Conservation (phyloP, 208 protist genomes). For the Crithidia bombi region DNA sequence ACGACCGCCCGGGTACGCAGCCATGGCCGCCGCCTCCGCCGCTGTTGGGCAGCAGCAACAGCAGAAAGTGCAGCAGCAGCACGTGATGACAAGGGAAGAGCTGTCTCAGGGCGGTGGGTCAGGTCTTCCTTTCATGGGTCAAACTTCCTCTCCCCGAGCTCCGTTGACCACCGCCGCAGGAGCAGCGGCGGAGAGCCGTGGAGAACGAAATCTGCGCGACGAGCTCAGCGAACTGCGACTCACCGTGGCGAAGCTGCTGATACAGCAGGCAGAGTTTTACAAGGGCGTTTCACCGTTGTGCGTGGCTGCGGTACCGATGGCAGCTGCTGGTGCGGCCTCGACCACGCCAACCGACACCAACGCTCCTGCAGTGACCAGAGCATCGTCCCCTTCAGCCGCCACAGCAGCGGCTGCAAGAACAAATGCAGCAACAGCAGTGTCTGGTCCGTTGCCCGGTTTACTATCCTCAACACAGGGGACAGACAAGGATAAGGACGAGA, state of each 20-base stretch:
- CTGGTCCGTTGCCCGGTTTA: conserved; percentile 18
- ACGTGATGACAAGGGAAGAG: not conserved
- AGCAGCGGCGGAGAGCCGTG: not conserved
- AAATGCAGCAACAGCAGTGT: not conserved
- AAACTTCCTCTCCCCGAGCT: not conserved
- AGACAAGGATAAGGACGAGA: not conserved
- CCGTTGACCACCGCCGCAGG: not conserved
- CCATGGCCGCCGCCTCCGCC: conserved; percentile 38
- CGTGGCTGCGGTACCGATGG: conserved; percentile 27
- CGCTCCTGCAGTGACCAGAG: not conserved
- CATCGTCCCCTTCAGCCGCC: not conserved
- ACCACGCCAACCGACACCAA: too few relatives aligned
- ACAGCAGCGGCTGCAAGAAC: not conserved
- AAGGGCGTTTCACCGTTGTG: conserved; percentile 11
- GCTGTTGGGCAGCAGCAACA: conserved; percentile 10
- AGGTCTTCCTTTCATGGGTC: not conserved
- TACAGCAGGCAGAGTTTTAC: conserved; percentile 32
- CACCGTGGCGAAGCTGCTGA: conserved; percentile 42
- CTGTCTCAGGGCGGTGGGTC: not conserved
- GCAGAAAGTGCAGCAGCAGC: conserved; percentile 1
- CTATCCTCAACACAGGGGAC: not conserved
- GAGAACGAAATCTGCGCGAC: conserved; percentile 23
- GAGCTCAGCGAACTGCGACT: conserved; percentile 50
- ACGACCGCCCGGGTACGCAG: conserved; percentile 37
- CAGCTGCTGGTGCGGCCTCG: not conserved